These are phyloP conservation scores for Hirschfeldia incana DNA, from an alignment of 345 rosid genomes.

Conservation along the genomic window DNA sequence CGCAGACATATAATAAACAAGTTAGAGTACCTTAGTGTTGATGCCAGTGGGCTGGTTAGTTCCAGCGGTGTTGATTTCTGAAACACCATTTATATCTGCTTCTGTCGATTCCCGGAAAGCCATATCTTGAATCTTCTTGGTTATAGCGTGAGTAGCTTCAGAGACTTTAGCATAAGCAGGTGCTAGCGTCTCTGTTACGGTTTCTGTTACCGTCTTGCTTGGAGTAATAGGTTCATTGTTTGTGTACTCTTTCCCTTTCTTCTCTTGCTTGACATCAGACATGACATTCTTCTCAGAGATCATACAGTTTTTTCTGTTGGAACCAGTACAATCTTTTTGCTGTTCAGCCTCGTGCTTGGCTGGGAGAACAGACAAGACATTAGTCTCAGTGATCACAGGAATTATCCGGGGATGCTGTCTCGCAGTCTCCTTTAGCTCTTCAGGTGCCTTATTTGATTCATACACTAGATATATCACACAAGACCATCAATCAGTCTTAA, in stretches of 20 bases:
- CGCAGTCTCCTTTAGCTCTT: conserved; percentile 46
- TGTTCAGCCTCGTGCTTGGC: conserved; percentile 12
- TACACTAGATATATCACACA: conserved; percentile 53
- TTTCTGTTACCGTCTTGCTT: conserved; percentile 45
- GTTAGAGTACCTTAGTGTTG: conserved; percentile 29
- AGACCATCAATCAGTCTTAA: background rate
- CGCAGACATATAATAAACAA: background rate
- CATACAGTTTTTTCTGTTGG: conserved; percentile 12
- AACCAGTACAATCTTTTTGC: conserved; percentile 13
- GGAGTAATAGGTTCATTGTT: conserved; percentile 31
- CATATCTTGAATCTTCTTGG: conserved; percentile 54
- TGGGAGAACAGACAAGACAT: conserved; percentile 46
- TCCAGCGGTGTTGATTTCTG: conserved; percentile 29
- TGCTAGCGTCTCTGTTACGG: conserved; percentile 47
- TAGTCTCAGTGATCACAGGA: conserved; percentile 50
- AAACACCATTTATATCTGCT: conserved; percentile 22
- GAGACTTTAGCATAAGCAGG: conserved; percentile 55
- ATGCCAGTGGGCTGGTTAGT: conserved; percentile 21
- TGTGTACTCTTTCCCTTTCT: conserved; percentile 8
- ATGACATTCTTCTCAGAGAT: conserved; percentile 36
- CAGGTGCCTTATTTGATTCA: conserved; percentile 71
- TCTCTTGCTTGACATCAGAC: conserved; percentile 30
- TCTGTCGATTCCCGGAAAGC: conserved; percentile 34
- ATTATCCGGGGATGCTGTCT: conserved; percentile 52
- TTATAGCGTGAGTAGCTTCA: conserved; percentile 48